phyloP scores from a whole-genome alignment of 176 grass and related monocot genomes.

The Aechmea fasciata region DNA sequence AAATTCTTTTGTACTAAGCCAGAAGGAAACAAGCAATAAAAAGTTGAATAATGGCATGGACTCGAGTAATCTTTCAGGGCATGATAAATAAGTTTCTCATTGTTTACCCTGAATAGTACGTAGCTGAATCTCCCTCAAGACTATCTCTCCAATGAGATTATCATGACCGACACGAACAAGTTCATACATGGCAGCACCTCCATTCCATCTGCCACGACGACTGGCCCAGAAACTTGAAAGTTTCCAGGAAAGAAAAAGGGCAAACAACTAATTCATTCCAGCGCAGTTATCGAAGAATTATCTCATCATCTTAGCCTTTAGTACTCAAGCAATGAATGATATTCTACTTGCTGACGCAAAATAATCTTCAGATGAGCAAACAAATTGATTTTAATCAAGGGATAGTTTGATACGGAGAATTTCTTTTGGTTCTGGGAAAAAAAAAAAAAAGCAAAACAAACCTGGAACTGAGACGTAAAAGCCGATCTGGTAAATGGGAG shows the following conservation, averaged over 20 bases:
- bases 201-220: conserved; percentile 87
- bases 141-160: conserved; percentile 79
- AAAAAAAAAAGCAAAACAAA: conserved; percentile 8
- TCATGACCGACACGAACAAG: conserved; percentile 77
- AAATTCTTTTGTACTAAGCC: not conserved
- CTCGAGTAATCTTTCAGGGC: too few species aligned
- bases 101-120: conserved; percentile 65
- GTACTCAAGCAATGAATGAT: too few species aligned
- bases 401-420: not conserved
- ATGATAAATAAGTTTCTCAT: not conserved
- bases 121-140: conserved; percentile 84
- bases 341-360: too few species aligned
- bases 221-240: conserved; percentile 68
- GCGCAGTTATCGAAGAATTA: not conserved
- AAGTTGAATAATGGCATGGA: not conserved
- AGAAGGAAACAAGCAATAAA: not conserved
- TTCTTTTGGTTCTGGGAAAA: not conserved
- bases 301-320: too few species aligned
- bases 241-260: not conserved
- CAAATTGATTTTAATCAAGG: too few species aligned
- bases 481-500: conserved; percentile 70
- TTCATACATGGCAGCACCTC: conserved; percentile 83
- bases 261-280: not conserved
- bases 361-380: too few species aligned
- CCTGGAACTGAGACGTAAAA: conserved; percentile 98